Percentiles rank a stretch among this genome's conserved stretches.
Evolutionary conservation across 805 yeast genomes (phyloP).

Genomic region (Ogataea pignaliae): DNA sequence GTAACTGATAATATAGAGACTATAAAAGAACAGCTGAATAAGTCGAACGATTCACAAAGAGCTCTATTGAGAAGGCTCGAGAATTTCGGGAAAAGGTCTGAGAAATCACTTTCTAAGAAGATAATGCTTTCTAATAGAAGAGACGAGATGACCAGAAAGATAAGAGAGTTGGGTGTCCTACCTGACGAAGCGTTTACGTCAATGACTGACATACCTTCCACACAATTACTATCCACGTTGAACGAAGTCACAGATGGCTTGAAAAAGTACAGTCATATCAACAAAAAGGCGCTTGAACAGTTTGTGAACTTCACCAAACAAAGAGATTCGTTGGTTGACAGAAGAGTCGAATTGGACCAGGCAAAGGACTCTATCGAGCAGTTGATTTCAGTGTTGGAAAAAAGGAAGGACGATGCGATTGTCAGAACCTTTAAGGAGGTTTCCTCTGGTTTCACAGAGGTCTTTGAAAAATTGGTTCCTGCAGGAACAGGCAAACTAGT

Average conservation of each 20-base stretch:
- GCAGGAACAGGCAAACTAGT: constrained; percentile 71
- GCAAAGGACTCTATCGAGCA: constrained; percentile 71
- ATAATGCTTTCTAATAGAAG: constrained; percentile 55
- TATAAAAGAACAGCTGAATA: constrained; percentile 37
- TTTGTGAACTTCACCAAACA: constrained; percentile 68
- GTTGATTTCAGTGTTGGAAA: constrained; percentile 63
- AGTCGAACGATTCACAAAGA: constrained; percentile 55
- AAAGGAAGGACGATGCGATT: constrained; percentile 80
- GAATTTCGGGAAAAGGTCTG: constrained; percentile 56
- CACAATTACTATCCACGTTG: constrained; percentile 48
- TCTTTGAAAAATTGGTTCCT: constrained; percentile 81
- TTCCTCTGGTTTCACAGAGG: constrained; percentile 62
- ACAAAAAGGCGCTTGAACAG: constrained; percentile 87
- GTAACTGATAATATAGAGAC: constrained; percentile 29
- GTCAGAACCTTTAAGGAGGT: constrained; percentile 73
- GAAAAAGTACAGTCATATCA: constrained; percentile 67
- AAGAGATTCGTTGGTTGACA: constrained; percentile 55
- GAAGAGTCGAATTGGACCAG: constrained; percentile 64
- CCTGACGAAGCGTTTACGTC: constrained; percentile 76
- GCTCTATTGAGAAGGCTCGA: constrained; percentile 52
- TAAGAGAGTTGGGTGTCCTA: constrained; percentile 80
- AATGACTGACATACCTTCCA: constrained; percentile 41
- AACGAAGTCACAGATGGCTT: constrained; percentile 53
- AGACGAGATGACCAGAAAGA: constrained; percentile 66
- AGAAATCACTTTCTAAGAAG: constrained; percentile 59